A percentile compares a stretch with the other conserved stretches of the same genome.
Evolutionary conservation across 495 filamentous ascomycete species (phyloP).

Genomic region (Aspergillus sclerotiicarbonarius): DNA sequence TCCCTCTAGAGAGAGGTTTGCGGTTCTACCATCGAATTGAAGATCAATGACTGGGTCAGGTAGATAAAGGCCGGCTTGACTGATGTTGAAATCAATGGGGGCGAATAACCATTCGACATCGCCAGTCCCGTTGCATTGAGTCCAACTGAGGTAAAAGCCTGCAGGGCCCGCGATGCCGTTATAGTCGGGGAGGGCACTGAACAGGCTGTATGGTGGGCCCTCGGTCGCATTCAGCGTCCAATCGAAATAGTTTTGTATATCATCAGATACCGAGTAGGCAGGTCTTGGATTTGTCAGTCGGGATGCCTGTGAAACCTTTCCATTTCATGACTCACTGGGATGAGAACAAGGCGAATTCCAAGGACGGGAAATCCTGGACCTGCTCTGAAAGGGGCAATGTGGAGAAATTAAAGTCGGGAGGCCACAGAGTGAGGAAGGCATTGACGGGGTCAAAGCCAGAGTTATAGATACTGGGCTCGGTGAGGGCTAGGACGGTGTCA

Average conservation of each 20-base stretch:
- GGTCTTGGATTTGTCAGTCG: background rate
- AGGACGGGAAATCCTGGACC: background rate
- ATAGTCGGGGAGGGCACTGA: background rate
- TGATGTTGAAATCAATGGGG: background rate
- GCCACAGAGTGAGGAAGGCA: background rate
- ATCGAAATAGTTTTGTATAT: background rate
- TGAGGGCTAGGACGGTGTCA: constrained; percentile 1
- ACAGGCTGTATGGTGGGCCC: background rate
- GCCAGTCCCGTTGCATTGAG: background rate
- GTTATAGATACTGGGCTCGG: background rate
- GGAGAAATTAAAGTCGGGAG: background rate
- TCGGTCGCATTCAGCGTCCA: background rate
- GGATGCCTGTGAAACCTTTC: background rate
- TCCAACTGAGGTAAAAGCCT: too few species aligned
- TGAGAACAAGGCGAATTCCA: background rate
- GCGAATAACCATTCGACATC: background rate
- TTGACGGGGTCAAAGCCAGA: background rate
- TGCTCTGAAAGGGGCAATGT: background rate
- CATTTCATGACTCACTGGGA: background rate
- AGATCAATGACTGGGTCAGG: background rate
- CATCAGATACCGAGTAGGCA: too few species aligned
- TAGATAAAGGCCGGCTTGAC: background rate
- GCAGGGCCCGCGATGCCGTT: background rate
- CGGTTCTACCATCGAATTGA: background rate
- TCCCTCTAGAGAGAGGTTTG: background rate